phyloP scores from a whole-genome alignment of 2,329 filamentous ascomycete species.

The Chaetomium sp. region DNA sequence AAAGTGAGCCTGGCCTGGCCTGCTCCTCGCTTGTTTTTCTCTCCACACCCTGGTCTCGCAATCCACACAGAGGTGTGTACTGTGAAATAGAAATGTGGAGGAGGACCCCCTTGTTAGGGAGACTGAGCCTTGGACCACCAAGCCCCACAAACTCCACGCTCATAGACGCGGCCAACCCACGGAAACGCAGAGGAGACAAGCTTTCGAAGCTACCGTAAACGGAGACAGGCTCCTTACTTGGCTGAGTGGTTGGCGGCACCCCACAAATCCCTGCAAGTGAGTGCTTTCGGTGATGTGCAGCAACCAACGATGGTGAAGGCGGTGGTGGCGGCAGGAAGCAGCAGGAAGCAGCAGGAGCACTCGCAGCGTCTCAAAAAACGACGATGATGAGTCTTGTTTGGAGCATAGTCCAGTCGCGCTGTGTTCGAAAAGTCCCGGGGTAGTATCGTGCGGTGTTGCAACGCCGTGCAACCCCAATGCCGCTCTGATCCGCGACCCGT shows the following conservation, averaged over 20 bases:
- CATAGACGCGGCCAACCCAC: slow-evolving; percentile 11
- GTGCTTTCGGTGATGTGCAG: slow-evolving; percentile 14
- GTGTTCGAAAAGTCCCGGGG: slow-evolving; percentile 27
- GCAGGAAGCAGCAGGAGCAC: slow-evolving; percentile 5
- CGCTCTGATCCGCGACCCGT: slow-evolving; percentile 31
- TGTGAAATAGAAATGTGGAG: slow-evolving; percentile 12
- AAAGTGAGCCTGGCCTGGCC: slow-evolving; percentile 16
- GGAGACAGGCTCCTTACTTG: not conserved
- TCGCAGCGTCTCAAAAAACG: slow-evolving; percentile 30
- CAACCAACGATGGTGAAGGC: not conserved
- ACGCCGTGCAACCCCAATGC: slow-evolving; percentile 38
- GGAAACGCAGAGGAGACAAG: slow-evolving; percentile 4
- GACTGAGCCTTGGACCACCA: not conserved
- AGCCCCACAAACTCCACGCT: slow-evolving; percentile 17
- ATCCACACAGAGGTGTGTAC: slow-evolving; percentile 7
- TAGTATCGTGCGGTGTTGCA: slow-evolving; percentile 36
- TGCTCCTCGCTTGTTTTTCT: slow-evolving; percentile 14
- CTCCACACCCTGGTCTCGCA: slow-evolving; percentile 22
- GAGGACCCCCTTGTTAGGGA: slow-evolving; percentile 1
- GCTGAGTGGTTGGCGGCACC: not conserved
- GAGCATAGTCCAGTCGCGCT: slow-evolving; percentile 21
- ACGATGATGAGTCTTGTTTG: slow-evolving; percentile 23
- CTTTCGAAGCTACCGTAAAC: not conserved
- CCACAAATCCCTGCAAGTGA: slow-evolving; percentile 16
- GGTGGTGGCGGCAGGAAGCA: slow-evolving; percentile 6